Evolutionary conservation across 345 rosid species (phyloP), one percentile per base, ranked within the genome.

Genomic region (Salix udensis): DNA sequence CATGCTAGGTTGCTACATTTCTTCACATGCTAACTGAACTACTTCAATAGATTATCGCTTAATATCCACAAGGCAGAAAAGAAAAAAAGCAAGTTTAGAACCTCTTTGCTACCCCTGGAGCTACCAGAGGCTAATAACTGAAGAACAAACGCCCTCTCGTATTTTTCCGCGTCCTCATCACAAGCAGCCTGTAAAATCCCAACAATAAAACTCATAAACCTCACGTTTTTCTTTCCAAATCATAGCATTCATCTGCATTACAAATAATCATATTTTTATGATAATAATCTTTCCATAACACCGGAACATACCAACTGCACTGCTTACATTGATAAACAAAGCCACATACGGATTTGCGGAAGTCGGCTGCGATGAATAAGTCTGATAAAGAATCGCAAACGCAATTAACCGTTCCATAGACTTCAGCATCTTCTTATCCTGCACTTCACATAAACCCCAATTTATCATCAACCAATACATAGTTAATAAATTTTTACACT

Each of bases 141-240:
- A 73, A 94, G 86, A 68, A 94, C 67, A 81, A 94, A 96, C n/a
- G 89, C 95, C 84, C 92, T 87, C 87, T 96, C 99, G 50, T 77
- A 82, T 48, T 87, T 91, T 74, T 90, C 97, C 67, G 88, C 85
- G 71, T 81, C 87, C 23, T 91, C 98, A 80, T 93, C 85, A 77
- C 85, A 91, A 76, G 96, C 93, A 76, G 84, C 89, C 99, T 93
- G 85, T 77, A 86, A 75, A 69, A 82, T 58, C 31, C 69, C 75
- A 70, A 42, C 13, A 31, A 40, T 19, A 74, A 79, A 55, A 55
- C 62, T 55, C 62, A 55, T 55, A 55, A 55, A 21, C 62, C 62
- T 52, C 24, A 9, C 24, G 2, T 55, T 55, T 52, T n/a, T 4
- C 23, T 55, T 46, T 55, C 62, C 23, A 11, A 55, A 55, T 10